These are phyloP conservation scores for Emmonsia crescens DNA, from an alignment of 2,329 filamentous ascomycete genomes.

Conservation along the genomic window DNA sequence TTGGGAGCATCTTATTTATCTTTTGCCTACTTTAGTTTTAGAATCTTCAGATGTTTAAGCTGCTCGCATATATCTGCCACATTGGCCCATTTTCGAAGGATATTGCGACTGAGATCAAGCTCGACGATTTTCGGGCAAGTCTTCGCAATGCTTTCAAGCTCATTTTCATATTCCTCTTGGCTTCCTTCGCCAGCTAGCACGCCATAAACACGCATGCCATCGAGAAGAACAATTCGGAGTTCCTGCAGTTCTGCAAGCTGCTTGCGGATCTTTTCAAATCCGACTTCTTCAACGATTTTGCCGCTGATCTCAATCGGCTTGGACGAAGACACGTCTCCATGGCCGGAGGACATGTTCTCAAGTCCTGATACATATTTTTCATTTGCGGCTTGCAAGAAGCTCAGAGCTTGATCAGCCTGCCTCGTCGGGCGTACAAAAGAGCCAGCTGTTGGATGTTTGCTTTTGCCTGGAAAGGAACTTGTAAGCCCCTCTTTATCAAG, in stretches of 20 bases:
- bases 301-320: slow-evolving; percentile 59
- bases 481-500: slow-evolving; percentile 11
- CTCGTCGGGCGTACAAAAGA: slow-evolving; percentile 79
- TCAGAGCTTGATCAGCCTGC: slow-evolving; percentile 53
- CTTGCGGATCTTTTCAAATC: slow-evolving; percentile 82
- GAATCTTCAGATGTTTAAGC: slow-evolving; percentile 52
- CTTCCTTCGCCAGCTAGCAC: slow-evolving; percentile 19
- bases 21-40: slow-evolving; percentile 59
- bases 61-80: slow-evolving; percentile 61
- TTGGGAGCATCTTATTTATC: not conserved
- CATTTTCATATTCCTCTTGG: slow-evolving; percentile 16
- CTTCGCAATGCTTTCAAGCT: slow-evolving; percentile 41
- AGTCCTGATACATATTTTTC: slow-evolving; percentile 69
- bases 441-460: slow-evolving; percentile 56
- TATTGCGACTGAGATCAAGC: slow-evolving; percentile 74
- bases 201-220: slow-evolving; percentile 55
- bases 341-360: not conserved
- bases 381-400: slow-evolving; percentile 68
- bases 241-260: slow-evolving; percentile 68
- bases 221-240: slow-evolving; percentile 69
- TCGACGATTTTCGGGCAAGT: slow-evolving; percentile 54
- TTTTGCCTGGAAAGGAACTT: slow-evolving; percentile 40
- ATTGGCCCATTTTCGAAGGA: slow-evolving; percentile 58
- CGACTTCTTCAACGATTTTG: slow-evolving; percentile 86
- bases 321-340: not conserved